These are phyloP conservation scores for Nemania abortiva DNA, from an alignment of 2,329 filamentous ascomycete genomes.

Conservation along the genomic window DNA sequence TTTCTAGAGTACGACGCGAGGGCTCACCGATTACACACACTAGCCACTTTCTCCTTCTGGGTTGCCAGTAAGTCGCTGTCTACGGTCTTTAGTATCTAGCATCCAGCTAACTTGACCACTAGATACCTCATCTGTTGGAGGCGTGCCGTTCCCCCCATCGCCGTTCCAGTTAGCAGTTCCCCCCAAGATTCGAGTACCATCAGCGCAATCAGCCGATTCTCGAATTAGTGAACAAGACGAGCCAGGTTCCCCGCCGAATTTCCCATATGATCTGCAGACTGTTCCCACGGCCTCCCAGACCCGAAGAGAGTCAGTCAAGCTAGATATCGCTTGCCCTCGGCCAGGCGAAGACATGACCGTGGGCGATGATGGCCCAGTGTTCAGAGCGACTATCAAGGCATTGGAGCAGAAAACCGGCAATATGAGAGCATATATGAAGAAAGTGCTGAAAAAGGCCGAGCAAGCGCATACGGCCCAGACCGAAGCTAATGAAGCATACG, in stretches of 20 bases:
- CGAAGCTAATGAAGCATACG: slow-evolving; percentile 86
- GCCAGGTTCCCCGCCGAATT: slow-evolving; percentile 64
- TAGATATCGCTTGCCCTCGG: slow-evolving; percentile 88
- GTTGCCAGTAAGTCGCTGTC: slow-evolving; percentile 75
- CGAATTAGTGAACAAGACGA: slow-evolving; percentile 80
- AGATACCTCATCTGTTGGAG: slow-evolving; percentile 61
- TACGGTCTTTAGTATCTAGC: slow-evolving; percentile 25
- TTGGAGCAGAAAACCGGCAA: slow-evolving; percentile 96
- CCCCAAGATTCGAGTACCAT: slow-evolving; percentile 84
- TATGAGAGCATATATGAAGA: slow-evolving; percentile 95
- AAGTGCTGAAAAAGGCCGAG: slow-evolving; percentile 93
- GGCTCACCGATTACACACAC: slow-evolving; percentile 86
- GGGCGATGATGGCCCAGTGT: slow-evolving; percentile 92
- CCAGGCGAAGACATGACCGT: slow-evolving; percentile 87
- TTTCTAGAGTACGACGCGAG: slow-evolving; percentile 98
- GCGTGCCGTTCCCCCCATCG: slow-evolving; percentile 74
- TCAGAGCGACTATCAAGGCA: slow-evolving; percentile 95
- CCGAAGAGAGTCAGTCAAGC: slow-evolving; percentile 72
- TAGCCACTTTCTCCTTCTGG: slow-evolving; percentile 96
- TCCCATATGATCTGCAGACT: slow-evolving; percentile 54
- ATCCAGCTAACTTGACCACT: slow-evolving; percentile 40
- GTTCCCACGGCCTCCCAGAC: slow-evolving; percentile 37
- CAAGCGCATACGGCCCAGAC: slow-evolving; percentile 83
- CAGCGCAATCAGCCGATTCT: slow-evolving; percentile 86
- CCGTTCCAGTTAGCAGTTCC: slow-evolving; percentile 80